Evolutionary conservation across 2,329 filamentous ascomycete genomes (phyloP), one percentile per base, ranked within the genome.

Genomic region (Pseudogymnoascus sp.): DNA sequence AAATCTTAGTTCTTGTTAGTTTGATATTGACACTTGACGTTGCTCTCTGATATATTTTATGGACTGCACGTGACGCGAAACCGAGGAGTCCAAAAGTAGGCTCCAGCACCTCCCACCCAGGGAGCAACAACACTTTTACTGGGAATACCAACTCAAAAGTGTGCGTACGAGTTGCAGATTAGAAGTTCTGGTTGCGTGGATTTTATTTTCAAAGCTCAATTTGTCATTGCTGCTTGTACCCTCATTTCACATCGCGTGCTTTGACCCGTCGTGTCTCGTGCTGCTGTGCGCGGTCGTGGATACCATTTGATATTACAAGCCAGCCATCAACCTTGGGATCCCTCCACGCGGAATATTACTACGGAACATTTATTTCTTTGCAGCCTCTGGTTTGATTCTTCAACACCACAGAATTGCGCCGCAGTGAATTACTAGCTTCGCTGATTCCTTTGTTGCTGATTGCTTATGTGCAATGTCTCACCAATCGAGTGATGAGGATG

Each of bases 401-500:
- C 28, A 12, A 35, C 47, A 20, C 28, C 1, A 20, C n/a, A 53
- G 33, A 14, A 14, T 28, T 18, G 9, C 14, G 14, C 3, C n/a
- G 14, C 28, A 33, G 47, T 11, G 5, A 37, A 37, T 37, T 11
- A 6, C 9, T 9, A 11, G 47, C 25, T 53, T 14, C 6, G 43
- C 4, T 30, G 43, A 50, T 30, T 30, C 8, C 4, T 53, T 53
- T 18, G 18, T 18, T 12, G 43, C 4, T 30, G 43, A 50, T 30
- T 30, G n/a, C 4, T 53, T 25, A 53, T 53, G 33, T 53, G 61
- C 36, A 20, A 72, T 72, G 70, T 65, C 69, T 11, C 66, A 71
- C 36, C 63, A 62, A 4, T 69, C 70, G 12, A 66, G 47, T 35
- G 70, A 61, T 50, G 81, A 85, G 18, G 82, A 87, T 59, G 82